Evolutionary conservation across 2,329 filamentous ascomycete species (phyloP), one percentile per base, ranked within the genome.

Genomic region (Boeremia exigua): DNA sequence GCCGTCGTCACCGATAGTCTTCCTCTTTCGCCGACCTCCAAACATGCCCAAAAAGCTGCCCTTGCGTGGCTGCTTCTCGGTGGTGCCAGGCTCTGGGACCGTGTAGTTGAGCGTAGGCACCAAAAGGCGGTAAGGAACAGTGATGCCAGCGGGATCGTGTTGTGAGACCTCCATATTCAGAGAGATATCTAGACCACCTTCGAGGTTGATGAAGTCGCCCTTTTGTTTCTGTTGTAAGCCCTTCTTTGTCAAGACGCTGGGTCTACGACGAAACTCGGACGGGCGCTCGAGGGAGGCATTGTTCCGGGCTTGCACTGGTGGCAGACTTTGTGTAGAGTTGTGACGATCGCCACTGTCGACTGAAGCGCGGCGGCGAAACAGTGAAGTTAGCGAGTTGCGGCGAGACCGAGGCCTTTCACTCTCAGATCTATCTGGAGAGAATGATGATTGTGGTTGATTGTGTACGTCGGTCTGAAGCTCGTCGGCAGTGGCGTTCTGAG

Each of bases 111-210:
- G 79, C 48, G 87, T 86, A 10, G 96, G 95, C 5, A 99, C 88
- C 1, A 98, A 82, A 5, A 99, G 78, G 34, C 92, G 83, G 74
- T 99, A 99, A 8, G 92, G 91, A 46, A 87, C 85, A 0, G 95
- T 99, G 61, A 91, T 92, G 12, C 95, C 96, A 0, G 90, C 84
- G 0, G 95, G 94, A 66, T 99, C 92, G 60, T 86, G 87, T 39
- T 90, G 85, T 66, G 89, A 92, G 58, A 97, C 86, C 77, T 99
- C 95, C 59, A 96, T 87, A 66, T 97, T 96, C 38, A 99, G 77
- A 46, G 87, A 90, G 32, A 99, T 88, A 62, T 97, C 92, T 9
- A 99, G 80, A 0, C 92, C 92, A 28, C 89, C 89, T 70, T 95
- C 86, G 0, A 97, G 81, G 69, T 96, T 87, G 56, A 98, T 80